phyloP scores from a whole-genome alignment of 2,329 filamentous ascomycete genomes.

The Hypomyces perniciosus region DNA sequence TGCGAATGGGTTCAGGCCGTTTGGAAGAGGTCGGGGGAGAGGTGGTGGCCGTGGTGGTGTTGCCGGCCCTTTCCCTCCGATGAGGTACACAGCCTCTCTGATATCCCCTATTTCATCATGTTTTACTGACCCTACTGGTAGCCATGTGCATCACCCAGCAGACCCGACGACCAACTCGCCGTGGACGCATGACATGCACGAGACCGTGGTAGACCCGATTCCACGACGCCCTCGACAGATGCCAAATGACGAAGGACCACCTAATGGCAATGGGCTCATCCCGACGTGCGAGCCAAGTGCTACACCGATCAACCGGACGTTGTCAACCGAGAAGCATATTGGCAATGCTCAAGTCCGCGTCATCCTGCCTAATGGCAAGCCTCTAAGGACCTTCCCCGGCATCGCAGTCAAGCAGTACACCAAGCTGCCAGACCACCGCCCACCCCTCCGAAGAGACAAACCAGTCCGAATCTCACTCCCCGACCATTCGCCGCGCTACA shows the following conservation, averaged over 20 bases:
- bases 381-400: slow-evolving; percentile 63
- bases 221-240: slow-evolving; percentile 38
- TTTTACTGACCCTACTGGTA: slow-evolving; percentile 23
- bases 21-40: slow-evolving; percentile 60
- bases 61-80: slow-evolving; percentile 52
- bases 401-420: slow-evolving; percentile 87
- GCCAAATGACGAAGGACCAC: slow-evolving; percentile 41
- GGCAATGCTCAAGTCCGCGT: slow-evolving; percentile 83
- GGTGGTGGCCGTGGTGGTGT: slow-evolving; percentile 54
- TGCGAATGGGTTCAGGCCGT: slow-evolving; percentile 70
- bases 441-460: slow-evolving; percentile 90
- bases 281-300: slow-evolving; percentile 53
- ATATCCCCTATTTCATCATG: not conserved
- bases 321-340: slow-evolving; percentile 78
- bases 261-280: slow-evolving; percentile 50
- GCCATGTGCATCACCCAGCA: slow-evolving; percentile 38
- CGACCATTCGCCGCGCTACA: slow-evolving; percentile 71
- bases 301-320: slow-evolving; percentile 63
- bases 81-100: slow-evolving; percentile 49
- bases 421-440: slow-evolving; percentile 87
- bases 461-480: slow-evolving; percentile 91
- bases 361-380: slow-evolving; percentile 68
- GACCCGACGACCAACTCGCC: slow-evolving; percentile 64
- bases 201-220: slow-evolving; percentile 50
- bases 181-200: slow-evolving; percentile 96